These are phyloP conservation scores for Pichia insulana DNA, from an alignment of 805 yeast genomes.

Conservation along the genomic window DNA sequence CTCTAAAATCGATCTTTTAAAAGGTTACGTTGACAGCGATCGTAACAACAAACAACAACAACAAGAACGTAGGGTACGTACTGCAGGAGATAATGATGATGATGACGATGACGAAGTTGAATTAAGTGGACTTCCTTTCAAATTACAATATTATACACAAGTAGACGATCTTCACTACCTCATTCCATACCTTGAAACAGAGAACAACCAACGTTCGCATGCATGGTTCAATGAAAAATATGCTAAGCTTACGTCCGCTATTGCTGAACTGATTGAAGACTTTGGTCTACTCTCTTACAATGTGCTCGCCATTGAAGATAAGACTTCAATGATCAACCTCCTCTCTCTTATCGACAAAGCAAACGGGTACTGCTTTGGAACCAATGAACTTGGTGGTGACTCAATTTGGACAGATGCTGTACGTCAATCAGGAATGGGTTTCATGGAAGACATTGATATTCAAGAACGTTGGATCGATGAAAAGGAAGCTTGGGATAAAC, in stretches of 20 bases:
- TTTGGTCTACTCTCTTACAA: slow-evolving; percentile 82
- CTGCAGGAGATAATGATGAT: slow-evolving; percentile 1
- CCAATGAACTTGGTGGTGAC: slow-evolving; percentile 95
- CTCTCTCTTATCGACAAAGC: slow-evolving; percentile 79
- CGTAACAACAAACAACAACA: slow-evolving; percentile 15
- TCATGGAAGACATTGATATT: slow-evolving; percentile 53
- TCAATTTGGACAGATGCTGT: slow-evolving; percentile 95
- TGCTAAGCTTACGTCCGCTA: slow-evolving; percentile 60
- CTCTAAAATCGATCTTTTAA: slow-evolving; percentile 79
- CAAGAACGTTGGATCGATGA: slow-evolving; percentile 95
- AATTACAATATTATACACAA: slow-evolving; percentile 80
- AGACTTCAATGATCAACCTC: slow-evolving; percentile 79
- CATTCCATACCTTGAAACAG: slow-evolving; percentile 60
- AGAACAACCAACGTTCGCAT: slow-evolving; percentile 57
- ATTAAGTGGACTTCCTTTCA: slow-evolving; percentile 72
- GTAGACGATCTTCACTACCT: slow-evolving; percentile 75
- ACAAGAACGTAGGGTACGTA: slow-evolving; percentile 9
- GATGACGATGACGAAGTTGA: slow-evolving; percentile 8
- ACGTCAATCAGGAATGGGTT: slow-evolving; percentile 54
- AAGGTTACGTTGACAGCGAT: slow-evolving; percentile 36
- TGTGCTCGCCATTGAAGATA: slow-evolving; percentile 86
- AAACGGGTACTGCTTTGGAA: slow-evolving; percentile 87
- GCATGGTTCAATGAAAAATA: slow-evolving; percentile 37
- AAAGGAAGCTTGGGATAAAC: slow-evolving; percentile 67
- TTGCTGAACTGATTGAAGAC: slow-evolving; percentile 80